Base-by-base conservation (phyloP, 2,329 filamentous ascomycete species). In the Aspergillus versicolor region DNA sequence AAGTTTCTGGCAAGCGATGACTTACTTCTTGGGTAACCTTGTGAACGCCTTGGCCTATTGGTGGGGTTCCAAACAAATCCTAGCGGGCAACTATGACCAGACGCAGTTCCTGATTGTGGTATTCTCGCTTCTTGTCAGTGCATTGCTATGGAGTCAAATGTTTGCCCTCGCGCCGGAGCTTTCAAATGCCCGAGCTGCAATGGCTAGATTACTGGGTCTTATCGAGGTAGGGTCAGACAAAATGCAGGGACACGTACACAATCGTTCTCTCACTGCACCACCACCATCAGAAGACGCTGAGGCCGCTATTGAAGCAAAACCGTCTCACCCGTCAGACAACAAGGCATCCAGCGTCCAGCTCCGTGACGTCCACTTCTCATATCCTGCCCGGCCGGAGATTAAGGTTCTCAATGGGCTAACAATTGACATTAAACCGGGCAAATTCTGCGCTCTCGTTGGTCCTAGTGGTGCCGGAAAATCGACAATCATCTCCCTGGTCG, bases 41-140 rank as follows among this genome's bases (percentile, higher is more conserved):
- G 83, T 91, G 32, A 89, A 91, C 67, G 86, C 88, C 0, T 83
- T 92, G 55, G 86, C 88, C 0, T 92, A 91, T 73, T 92, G 88
- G 87, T 92, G 88, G 88, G 89, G 88, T 1, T 82, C 88, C 0
- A 86, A 82, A 63, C 83, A 86, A 62, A 89, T 92, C 59, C 82
- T 85, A 45, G 78, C 81, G 38, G 88, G 88, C 3, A 73, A 84
- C 52, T 88, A 88, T 63, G 82, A 82, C 47, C 84, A 85, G 40
- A 82, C 88, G 19, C 73, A 84, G 49, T 92, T 91, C 73, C 88
- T 92, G 71, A 88, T 90, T 63, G 86, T 92, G 5, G 77, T 91
- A 9, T 80, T 88, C 1, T 81, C 88, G 11, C 82, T 92, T 65
- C 80, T 92, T 2, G 84, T 91, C 42, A 88, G 85, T 53, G 88